These are phyloP conservation scores for Penicillium oxalicum DNA, from an alignment of 2,329 filamentous ascomycete species.

Conservation along the genomic window DNA sequence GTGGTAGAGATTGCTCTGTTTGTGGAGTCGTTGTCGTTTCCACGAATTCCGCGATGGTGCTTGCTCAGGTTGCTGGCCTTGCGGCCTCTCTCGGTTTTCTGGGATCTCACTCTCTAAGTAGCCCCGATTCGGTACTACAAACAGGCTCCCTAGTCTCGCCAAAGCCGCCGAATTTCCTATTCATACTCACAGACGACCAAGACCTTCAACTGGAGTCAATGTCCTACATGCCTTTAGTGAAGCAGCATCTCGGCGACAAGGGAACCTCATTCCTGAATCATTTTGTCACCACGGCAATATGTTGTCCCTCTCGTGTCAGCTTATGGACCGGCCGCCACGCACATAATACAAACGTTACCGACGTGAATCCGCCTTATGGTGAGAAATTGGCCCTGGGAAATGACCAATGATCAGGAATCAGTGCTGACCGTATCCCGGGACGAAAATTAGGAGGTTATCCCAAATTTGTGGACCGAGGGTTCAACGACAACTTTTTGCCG, in stretches of 20 bases:
- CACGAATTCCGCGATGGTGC: too few species aligned
- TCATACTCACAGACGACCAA: constrained; percentile 64
- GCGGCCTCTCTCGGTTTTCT: not conserved
- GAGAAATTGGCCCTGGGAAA: constrained; percentile 3
- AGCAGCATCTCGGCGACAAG: constrained; percentile 51
- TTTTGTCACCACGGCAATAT: constrained; percentile 61
- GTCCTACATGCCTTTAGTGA: constrained; percentile 54
- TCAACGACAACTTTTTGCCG: constrained; percentile 48
- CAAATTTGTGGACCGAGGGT: constrained; percentile 47
- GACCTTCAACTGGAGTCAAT: constrained; percentile 58
- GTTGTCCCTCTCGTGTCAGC: constrained; percentile 62
- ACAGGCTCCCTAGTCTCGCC: constrained; percentile 2
- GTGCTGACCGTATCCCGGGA: not conserved
- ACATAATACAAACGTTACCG: constrained; percentile 66
- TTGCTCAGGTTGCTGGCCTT: too few species aligned
- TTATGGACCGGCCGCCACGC: constrained; percentile 61
- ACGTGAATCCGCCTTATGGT: constrained; percentile 50
- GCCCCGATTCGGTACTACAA: constrained; percentile 10
- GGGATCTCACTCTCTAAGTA: constrained; percentile 4
- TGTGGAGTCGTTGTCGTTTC: too few species aligned
- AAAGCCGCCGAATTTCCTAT: constrained; percentile 52
- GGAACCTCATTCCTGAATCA: constrained; percentile 58
- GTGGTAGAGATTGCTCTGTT: too few species aligned
- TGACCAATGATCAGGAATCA: too few species aligned
- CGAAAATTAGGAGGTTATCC: constrained; percentile 38